These are phyloP conservation scores for Xylaria sp. DNA, from an alignment of 2,329 filamentous ascomycete genomes.

Conservation along the genomic window DNA sequence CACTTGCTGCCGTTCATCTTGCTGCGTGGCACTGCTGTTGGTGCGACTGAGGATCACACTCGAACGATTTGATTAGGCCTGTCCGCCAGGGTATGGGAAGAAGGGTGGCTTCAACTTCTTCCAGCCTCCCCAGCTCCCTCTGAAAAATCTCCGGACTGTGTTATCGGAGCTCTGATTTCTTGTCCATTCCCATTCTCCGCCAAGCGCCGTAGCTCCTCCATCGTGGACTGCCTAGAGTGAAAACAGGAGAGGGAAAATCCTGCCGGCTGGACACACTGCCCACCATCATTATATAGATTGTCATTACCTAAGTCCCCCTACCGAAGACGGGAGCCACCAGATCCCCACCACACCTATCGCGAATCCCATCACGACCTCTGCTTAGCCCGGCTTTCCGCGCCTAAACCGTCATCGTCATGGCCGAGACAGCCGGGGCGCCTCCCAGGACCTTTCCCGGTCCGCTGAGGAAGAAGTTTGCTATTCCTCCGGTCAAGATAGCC, in stretches of 20 bases:
- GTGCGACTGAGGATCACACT: slow-evolving; percentile 17
- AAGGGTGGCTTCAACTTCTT: slow-evolving; percentile 20
- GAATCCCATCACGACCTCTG: slow-evolving; percentile 24
- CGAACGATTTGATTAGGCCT: slow-evolving; percentile 26
- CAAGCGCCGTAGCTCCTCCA: slow-evolving; percentile 25
- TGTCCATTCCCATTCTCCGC: slow-evolving; percentile 33
- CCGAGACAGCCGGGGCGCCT: slow-evolving; percentile 41
- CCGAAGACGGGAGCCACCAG: slow-evolving; percentile 32
- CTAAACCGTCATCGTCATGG: slow-evolving; percentile 35
- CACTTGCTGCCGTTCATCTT: slow-evolving; percentile 21
- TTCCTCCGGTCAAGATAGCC: slow-evolving; percentile 62
- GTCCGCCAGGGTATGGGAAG: neutral
- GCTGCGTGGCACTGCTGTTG: slow-evolving; percentile 15
- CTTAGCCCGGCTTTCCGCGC: slow-evolving; percentile 25
- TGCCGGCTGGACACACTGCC: slow-evolving; percentile 5
- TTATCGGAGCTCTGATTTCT: slow-evolving; percentile 26
- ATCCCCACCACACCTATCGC: slow-evolving; percentile 31
- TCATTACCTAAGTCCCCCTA: slow-evolving; percentile 27
- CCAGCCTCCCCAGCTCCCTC: slow-evolving; percentile 19
- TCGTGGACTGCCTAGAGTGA: slow-evolving; percentile 9
- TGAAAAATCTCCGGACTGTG: slow-evolving; percentile 28
- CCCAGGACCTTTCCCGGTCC: slow-evolving; percentile 39
- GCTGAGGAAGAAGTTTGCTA: slow-evolving; percentile 56
- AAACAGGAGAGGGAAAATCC: neutral
- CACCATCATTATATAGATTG: slow-evolving; percentile 24